Percentiles rank a stretch among this genome's conserved stretches.
Evolutionary conservation across 768 basidiomycete genomes (phyloP).

Genomic region (Mycena olivaceomarginata): DNA sequence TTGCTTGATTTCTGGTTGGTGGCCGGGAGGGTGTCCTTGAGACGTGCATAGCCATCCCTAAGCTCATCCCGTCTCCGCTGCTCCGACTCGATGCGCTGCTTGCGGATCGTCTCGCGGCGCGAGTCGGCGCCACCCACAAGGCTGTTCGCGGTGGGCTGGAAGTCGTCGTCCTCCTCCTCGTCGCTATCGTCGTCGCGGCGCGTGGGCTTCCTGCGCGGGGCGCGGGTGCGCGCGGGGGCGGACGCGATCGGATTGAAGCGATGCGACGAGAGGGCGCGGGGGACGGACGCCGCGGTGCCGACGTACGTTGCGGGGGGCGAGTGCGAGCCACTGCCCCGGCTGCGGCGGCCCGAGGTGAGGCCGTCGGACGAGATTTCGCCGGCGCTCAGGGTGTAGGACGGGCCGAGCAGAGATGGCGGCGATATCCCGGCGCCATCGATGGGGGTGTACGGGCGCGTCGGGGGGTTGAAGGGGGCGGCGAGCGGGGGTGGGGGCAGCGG

Average conservation of each 20-base stretch:
- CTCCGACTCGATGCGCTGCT: constrained; percentile 95
- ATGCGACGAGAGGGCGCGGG: constrained; percentile 77
- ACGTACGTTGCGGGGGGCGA: constrained; percentile 62
- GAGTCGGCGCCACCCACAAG: constrained; percentile 72
- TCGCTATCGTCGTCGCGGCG: constrained; percentile 78
- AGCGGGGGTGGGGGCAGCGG: constrained; percentile 74
- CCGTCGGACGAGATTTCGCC: constrained; percentile 88
- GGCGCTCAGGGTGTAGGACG: constrained; percentile 76
- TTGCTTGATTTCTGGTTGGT: constrained; percentile 97
- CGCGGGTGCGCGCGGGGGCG: constrained; percentile 73
- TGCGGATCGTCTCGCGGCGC: constrained; percentile 93
- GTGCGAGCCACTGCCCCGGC: constrained; percentile 81
- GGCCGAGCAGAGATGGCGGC: constrained; percentile 75
- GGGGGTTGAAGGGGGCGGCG: constrained; percentile 49
- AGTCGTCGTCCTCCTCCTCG: constrained; percentile 86
- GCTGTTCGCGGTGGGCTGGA: constrained; percentile 69
- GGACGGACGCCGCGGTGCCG: constrained; percentile 63
- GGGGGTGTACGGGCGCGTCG: constrained; percentile 81
- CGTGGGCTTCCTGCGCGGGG: constrained; percentile 55
- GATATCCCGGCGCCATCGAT: constrained; percentile 78
- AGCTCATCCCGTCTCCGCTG: constrained; percentile 95
- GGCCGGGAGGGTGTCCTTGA: constrained; percentile 93
- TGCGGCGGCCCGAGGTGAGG: constrained; percentile 76
- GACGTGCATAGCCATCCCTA: constrained; percentile 91
- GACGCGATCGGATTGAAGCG: constrained; percentile 87